These are phyloP conservation scores for Nothophytophthora sp. DNA, from an alignment of 352 stramenopile species.

Conservation along the genomic window DNA sequence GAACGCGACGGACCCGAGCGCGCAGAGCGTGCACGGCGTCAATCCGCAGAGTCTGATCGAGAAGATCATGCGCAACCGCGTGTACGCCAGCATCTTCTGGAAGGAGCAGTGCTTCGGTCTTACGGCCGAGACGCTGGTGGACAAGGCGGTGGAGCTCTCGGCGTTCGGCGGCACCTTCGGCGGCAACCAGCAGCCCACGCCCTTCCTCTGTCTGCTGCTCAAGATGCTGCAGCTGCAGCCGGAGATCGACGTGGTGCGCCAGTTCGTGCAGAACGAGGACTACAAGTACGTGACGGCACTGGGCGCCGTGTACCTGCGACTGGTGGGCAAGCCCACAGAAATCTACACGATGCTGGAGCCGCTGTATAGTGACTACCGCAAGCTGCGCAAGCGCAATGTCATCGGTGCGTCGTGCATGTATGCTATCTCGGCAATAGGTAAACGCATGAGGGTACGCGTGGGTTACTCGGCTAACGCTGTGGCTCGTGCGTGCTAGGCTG, in stretches of 20 bases:
- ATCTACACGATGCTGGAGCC: slow-evolving; percentile 96
- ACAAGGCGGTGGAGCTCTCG: slow-evolving; percentile 95
- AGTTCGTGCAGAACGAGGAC: slow-evolving; percentile 97
- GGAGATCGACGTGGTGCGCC: slow-evolving; percentile 92
- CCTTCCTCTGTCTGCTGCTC: slow-evolving; percentile 97
- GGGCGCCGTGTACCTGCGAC: slow-evolving; percentile 96
- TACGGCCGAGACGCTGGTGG: slow-evolving; percentile 94
- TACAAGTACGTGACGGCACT: slow-evolving; percentile 98
- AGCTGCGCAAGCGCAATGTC: slow-evolving; percentile 88
- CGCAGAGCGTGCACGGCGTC: slow-evolving; percentile 93
- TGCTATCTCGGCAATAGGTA: too few relatives aligned
- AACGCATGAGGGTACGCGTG: too few relatives aligned
- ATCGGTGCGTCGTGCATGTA: too few relatives aligned
- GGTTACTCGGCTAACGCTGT: too few relatives aligned
- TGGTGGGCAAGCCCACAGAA: slow-evolving; percentile 92
- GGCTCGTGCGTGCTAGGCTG: too few relatives aligned
- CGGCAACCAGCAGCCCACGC: slow-evolving; percentile 94
- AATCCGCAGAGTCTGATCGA: slow-evolving; percentile 98
- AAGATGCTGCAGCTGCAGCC: slow-evolving; percentile 99
- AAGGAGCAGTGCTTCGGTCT: slow-evolving; percentile 99
- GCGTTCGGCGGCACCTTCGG: slow-evolving; percentile 94
- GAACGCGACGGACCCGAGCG: slow-evolving; percentile 93
- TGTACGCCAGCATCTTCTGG: slow-evolving; percentile 96
- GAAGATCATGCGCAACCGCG: slow-evolving; percentile 98
- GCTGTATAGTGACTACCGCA: slow-evolving; percentile 96